A percentile compares a stretch with the other conserved stretches of the same genome.
Conservation (phyloP, 805 yeast genomes). For the Hanseniaspora nectarophila region DNA sequence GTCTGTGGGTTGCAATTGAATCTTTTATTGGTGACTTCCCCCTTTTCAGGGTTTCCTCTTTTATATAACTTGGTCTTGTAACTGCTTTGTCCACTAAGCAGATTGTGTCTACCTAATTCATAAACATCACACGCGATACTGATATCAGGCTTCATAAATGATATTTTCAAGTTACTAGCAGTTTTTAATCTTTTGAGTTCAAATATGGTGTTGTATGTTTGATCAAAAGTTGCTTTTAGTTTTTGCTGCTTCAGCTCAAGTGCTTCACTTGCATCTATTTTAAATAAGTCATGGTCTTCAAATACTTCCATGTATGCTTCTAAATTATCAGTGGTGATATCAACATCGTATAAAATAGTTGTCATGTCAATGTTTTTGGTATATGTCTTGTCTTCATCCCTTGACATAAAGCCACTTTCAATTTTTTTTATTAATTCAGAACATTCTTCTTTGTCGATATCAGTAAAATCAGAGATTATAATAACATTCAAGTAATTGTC, state of each 20-base stretch:
- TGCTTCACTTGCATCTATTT: not conserved
- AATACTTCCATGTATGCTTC: not conserved
- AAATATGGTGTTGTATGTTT: not conserved
- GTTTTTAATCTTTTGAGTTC: not conserved
- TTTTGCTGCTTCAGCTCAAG: not conserved
- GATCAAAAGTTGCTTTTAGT: not conserved
- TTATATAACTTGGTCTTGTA: not conserved
- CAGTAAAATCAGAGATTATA: not conserved
- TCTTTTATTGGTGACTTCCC: not conserved
- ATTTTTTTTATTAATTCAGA: not conserved
- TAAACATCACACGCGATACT: slow-evolving; percentile 3
- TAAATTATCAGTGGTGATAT: not conserved
- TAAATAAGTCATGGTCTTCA: not conserved
- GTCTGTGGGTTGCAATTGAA: not conserved
- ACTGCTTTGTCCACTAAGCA: not conserved
- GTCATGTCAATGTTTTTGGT: not conserved
- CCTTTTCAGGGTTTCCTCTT: not conserved
- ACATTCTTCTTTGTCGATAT: not conserved
- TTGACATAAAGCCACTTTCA: not conserved
- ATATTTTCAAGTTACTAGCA: not conserved
- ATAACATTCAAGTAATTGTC: not conserved
- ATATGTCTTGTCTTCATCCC: not conserved
- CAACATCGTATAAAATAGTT: not conserved
- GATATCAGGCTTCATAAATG: not conserved
- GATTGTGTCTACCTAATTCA: not conserved